Evolutionary conservation across 2,329 filamentous ascomycete species (phyloP), one percentile per base, ranked within the genome.

Genomic region (Bipolaris gigantea): DNA sequence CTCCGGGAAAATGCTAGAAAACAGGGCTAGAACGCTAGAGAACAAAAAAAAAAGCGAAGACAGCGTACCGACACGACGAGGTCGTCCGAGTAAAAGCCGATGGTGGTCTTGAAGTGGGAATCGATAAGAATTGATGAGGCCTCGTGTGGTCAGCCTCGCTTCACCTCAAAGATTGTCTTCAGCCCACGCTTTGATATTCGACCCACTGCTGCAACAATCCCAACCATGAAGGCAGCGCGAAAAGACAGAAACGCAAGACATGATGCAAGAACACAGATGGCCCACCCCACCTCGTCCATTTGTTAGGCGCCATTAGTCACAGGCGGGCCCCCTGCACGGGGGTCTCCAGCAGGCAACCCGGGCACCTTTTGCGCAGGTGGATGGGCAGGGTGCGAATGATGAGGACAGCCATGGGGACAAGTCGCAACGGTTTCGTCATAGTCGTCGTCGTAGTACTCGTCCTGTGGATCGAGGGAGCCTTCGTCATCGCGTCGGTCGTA

Each of bases 271-370:
- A 74, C 72, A 66, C 68, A 59, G 64, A 72, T 67, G 69, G 72
- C 71, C 70, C 72, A 74, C 70, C 72, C 72, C 70, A 63, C 71
- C 70, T 63, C 67, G 72, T 73, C 67, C 67, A 57, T 25, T 63
- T 67, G 69, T 55, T 73, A 72, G 42, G 68, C 66, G 53, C 67
- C 65, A 62, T 62, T 72, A 15, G 64, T 54, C n/a, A 63, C 55
- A 32, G 60, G 60, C 48, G 57, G 60, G 35, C 55, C 54, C 34
- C 62, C 61, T 42, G 56, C 53, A 25, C 67, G 66, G 41, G 65
- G 56, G 50, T 69, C 66, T 27, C 62, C 63, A 16, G 69, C 64
- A 54, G 65, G 57, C 39, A 64, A 57, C 3, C 58, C 60, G 4
- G 63, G 60, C 9, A 63, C 53, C 44, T 67, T 71, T 25, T 57